Conservation (phyloP, 2,329 filamentous ascomycete species). For the Aspergillus carbonarius region DNA sequence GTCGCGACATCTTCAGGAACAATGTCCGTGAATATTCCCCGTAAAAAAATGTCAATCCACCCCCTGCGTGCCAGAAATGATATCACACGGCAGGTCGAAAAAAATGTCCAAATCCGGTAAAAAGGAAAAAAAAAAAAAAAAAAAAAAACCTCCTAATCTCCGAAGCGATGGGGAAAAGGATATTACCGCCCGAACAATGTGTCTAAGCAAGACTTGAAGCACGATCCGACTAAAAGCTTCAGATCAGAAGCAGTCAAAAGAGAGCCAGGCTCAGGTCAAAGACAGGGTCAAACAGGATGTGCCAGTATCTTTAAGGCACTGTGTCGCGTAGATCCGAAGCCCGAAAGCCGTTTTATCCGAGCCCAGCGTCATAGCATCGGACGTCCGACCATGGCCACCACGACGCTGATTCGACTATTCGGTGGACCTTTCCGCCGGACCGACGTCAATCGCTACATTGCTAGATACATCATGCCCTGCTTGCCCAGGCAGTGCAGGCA, state of each 20-base stretch:
- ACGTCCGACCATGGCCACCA: constrained; percentile 10
- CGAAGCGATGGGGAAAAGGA: not conserved
- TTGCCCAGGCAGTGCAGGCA: not conserved
- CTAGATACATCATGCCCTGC: not conserved
- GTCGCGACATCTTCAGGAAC: not conserved
- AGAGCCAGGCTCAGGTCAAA: too few species aligned
- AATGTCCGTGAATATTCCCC: not conserved
- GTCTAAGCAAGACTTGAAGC: too few species aligned
- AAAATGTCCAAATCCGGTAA: constrained; percentile 4
- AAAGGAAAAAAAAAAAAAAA: too few species aligned
- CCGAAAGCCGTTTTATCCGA: constrained; percentile 31
- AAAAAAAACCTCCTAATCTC: not conserved
- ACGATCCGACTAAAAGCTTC: too few species aligned
- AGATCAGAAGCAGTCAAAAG: too few species aligned
- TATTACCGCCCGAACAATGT: not conserved
- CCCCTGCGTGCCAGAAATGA: not conserved
- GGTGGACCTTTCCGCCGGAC: not conserved
- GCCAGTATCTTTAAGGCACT: constrained; percentile 3
- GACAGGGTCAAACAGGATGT: not conserved
- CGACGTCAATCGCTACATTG: not conserved
- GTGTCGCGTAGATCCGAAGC: constrained; percentile 19
- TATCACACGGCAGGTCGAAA: too few species aligned
- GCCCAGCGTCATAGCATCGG: not conserved
- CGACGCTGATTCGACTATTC: constrained; percentile 1
- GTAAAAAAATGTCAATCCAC: too few species aligned